Evolutionary conservation across 331 rosid genomes (phyloP), one percentile per base, ranked within the genome.

Genomic region (Cucumis variabilis): DNA sequence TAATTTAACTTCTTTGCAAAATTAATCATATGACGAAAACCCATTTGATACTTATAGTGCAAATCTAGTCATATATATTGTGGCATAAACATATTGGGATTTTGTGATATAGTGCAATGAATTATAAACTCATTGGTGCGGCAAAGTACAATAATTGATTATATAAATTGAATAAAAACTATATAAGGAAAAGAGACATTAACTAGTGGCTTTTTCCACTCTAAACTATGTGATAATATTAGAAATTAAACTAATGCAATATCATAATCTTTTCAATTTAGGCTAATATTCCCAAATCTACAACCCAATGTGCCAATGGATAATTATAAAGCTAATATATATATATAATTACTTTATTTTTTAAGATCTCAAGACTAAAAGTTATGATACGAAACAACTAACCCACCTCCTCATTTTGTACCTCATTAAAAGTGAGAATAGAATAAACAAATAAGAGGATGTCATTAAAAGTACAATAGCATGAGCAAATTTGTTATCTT

Each of bases 81-180:
- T 33, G 37, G 37, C 4, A 33, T 33, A 33, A 1, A 33, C 37
- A 33, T 33, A 41, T 6, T 10, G 11, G 58, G 60, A 75, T 44
- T 44, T 28, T 44, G 13, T 44, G 28, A 21, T 10, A 75, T 10
- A 75, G 81, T 75, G 81, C 81, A 75, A 75, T 75, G 81, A 11
- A 75, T 75, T 44, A 75, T 73, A 37, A 73, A 21, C 55, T 21
- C 81, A 44, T 75, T 75, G 60, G 60, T 44, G 70, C 19, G 9
- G 81, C 28, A 48, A 75, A 44, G 28, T 75, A 75, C 58, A 75
- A 78, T 78, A 51, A 50, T 78, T 50, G 83, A 50, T 78, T 78
- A 78, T 78, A 78, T 20, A 73, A 27, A 79, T 24, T 15, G 44
- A 76, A 76, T 76, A 46, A 76, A 24, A 76, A 76, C 82, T 73